Percentiles rank a stretch among this genome's conserved stretches.
phyloP scores from a whole-genome alignment of 2,329 filamentous ascomycete genomes.

The Cephalotrichum gorgonifer region DNA sequence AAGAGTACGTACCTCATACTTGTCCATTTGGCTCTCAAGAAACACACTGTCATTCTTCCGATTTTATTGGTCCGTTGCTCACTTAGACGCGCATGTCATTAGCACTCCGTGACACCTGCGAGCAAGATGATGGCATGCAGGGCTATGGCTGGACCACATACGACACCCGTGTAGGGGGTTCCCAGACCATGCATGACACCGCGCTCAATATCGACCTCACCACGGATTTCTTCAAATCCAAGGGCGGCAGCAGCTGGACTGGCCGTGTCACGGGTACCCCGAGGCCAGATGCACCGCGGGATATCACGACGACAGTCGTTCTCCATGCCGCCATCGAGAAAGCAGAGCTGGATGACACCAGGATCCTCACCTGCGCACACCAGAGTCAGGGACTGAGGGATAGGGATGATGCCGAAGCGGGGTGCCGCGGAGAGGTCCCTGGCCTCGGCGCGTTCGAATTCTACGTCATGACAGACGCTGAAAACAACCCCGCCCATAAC shows the following conservation, averaged over 20 bases:
- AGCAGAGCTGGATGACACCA: slow-evolving; percentile 48
- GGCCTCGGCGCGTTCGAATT: slow-evolving; percentile 74
- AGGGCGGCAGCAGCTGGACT: slow-evolving; percentile 80
- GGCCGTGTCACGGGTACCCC: slow-evolving; percentile 75
- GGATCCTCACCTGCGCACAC: slow-evolving; percentile 21
- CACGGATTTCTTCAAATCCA: slow-evolving; percentile 87
- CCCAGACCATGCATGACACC: slow-evolving; percentile 83
- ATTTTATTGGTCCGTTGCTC: background rate
- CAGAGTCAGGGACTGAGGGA: background rate
- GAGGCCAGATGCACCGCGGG: slow-evolving; percentile 53
- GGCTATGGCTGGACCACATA: slow-evolving; percentile 99
- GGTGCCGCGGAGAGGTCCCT: slow-evolving; percentile 57
- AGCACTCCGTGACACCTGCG: slow-evolving; percentile 91
- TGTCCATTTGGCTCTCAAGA: background rate
- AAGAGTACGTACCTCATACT: slow-evolving; percentile 56
- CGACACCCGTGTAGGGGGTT: slow-evolving; percentile 76
- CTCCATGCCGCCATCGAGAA: slow-evolving; percentile 81
- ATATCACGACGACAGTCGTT: slow-evolving; percentile 66
- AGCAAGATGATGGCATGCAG: slow-evolving; percentile 86
- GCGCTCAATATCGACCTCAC: slow-evolving; percentile 83
- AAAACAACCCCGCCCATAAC: slow-evolving; percentile 56
- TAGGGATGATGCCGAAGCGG: slow-evolving; percentile 52
- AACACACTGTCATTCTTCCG: slow-evolving; percentile 62
- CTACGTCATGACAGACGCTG: slow-evolving; percentile 60
- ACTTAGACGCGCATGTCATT: background rate